Evolutionary conservation across 192 early-diverging fungal genomes (phyloP), one percentile per base, ranked within the genome.

Genomic region (Funneliformis geosporum): DNA sequence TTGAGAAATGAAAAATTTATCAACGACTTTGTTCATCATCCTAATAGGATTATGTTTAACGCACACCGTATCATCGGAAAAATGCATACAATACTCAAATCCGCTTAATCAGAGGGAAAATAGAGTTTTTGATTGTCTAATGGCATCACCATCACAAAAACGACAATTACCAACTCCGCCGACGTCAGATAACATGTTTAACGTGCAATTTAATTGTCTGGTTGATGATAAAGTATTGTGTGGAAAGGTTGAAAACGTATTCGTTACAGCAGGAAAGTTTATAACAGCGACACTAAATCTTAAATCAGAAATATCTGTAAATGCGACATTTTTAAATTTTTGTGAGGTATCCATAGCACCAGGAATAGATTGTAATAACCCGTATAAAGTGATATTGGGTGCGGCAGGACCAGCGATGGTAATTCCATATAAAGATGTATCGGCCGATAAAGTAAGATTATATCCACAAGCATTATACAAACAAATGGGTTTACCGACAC

Each of bases 401-500:
- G 79, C 76, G 14, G 82, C 84, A 0, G 80, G 67, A 60, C 85
- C 84, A 7, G 65, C 84, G 12, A 66, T 80, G 38, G 83, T 82
- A 18, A 82, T 83, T 50, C 59, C 81, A 2, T 81, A 83, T 82
- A 60, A 46, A 18, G 84, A 83, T 61, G 43, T 2, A 33, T 2
- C 64, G 1, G 84, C 85, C 47, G 79, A 79, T 42, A 74, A 81
- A 70, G 60, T 66, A 16, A 39, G 85, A 27, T 83, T 85, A 71
- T 86, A 85, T 40, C 85, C 85, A 21, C 85, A 86, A 66, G 84
- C 84, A 23, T 46, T 83, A 28, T 38, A 85, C 14, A 86, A 86
- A 64, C 85, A 86, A 23, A 78, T 83, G 6, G 78, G 65, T 27
- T 23, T 76, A n/a, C 8, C 67, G 16, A 9, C 68, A 10, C 69